Evolutionary conservation across 2,329 filamentous ascomycete genomes (phyloP).

Genomic region (Beauveria scarabaeidicola): DNA sequence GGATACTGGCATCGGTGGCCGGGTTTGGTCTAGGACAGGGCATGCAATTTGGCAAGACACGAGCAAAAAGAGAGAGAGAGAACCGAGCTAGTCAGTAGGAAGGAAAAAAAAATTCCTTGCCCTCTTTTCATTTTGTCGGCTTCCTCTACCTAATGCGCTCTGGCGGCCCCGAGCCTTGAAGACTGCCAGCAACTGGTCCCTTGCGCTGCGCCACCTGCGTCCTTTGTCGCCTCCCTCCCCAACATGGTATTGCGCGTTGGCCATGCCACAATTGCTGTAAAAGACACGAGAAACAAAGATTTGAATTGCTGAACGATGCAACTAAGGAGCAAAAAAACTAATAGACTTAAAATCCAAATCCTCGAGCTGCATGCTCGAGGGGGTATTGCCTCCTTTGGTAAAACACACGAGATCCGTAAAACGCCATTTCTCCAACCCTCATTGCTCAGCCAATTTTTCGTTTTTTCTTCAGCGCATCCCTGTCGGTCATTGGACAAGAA

Average conservation of each 20-base stretch:
- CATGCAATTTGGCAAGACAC: not conserved
- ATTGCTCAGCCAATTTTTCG: not conserved
- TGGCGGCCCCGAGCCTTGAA: not conserved
- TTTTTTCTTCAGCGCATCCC: not conserved
- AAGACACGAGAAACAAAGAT: not conserved
- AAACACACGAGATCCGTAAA: not conserved
- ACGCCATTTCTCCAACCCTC: not conserved
- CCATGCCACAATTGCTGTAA: not conserved
- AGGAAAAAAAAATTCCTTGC: too few species aligned
- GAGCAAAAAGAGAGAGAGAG: too few species aligned
- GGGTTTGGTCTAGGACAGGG: not conserved
- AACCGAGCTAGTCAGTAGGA: not conserved
- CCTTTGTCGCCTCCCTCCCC: not conserved
- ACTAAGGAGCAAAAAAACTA: not conserved
- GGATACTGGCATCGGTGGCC: too few species aligned
- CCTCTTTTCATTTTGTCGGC: not conserved
- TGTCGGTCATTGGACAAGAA: not conserved
- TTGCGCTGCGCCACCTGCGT: not conserved
- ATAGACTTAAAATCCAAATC: not conserved
- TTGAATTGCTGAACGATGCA: not conserved
- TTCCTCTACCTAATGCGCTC: not conserved
- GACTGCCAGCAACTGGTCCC: not conserved
- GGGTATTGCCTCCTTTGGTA: conserved; percentile 1
- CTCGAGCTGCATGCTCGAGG: conserved; percentile 1
- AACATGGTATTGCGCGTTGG: not conserved